Base-by-base conservation (phyloP, 495 filamentous ascomycete genomes). In the Penicillium pancosmium region DNA sequence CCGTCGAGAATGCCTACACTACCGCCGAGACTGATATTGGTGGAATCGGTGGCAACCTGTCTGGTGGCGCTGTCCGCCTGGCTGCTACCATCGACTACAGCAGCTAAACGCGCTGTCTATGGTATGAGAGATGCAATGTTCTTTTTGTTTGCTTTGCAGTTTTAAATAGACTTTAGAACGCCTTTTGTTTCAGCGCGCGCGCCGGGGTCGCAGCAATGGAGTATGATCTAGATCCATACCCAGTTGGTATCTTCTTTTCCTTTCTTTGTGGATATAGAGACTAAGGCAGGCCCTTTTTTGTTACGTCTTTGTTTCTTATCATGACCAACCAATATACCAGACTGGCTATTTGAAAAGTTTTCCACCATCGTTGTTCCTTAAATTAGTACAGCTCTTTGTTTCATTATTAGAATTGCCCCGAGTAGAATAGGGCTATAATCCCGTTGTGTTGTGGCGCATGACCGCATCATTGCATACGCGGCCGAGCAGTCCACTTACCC, bases 41-140 rank as follows among this genome's bases (percentile, higher is more conserved):
- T 60, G 75, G 75, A 23, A 77, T 78, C 25, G 75, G 75, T 57
- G 75, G 69, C 18, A 77, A 76, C 64, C 49, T 77, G 41, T 52
- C 64, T 27, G 36, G 63, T 41, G 73, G 68, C 13, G 46, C 69
- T 49, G 59, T 71, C 33, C 66, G 71, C 59, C 61, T 75, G 48
- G 66, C 61, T 50, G 68, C 64, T 48, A 65, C 56, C 46, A 49
- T 75, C 34, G 69, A 68, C 60, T 75, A 69, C 64, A 68, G 65
- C 52, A 64, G 63, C 40, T 73, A 70, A 67, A 41, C 12, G 54
- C 18, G 49, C 50, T 53, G 50, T 55, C 44, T 12, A 27, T 61
- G 46, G 27, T 31, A 9, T 31, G 27, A 31, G 23, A 53, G 27
- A 44, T 52, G 49, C 43, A 31, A 56, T 18, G 53, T 11, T 53